phyloP scores from a whole-genome alignment of 306 rosid species.

The Abrus pulchellus region DNA sequence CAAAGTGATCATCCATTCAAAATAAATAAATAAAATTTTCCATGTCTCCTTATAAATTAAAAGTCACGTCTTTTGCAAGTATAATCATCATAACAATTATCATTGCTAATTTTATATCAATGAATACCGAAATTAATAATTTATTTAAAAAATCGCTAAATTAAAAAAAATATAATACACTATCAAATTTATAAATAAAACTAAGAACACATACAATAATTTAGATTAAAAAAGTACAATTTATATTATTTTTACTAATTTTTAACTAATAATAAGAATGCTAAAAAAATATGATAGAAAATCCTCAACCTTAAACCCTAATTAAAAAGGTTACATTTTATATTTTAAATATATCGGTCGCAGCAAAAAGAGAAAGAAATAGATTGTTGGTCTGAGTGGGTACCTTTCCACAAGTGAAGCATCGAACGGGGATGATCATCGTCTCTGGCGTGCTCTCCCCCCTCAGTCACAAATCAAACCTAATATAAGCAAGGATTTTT shows the following conservation, averaged over 20 bases:
- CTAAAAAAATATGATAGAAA: background rate
- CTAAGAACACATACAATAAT: too few relatives aligned
- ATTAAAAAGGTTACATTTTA: background rate
- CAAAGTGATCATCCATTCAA: background rate
- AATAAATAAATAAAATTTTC: background rate
- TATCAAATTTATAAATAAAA: too few relatives aligned
- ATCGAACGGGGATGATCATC: constrained; percentile 92
- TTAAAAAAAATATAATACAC: too few relatives aligned
- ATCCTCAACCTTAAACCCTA: constrained; percentile 32
- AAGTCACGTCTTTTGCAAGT: too few relatives aligned
- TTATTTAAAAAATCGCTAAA: too few relatives aligned
- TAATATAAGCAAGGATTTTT: background rate
- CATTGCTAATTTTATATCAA: too few relatives aligned
- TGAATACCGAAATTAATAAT: too few relatives aligned
- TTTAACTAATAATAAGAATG: too few relatives aligned
- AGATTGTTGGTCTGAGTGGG: background rate
- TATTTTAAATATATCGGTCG: background rate
- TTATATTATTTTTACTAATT: too few relatives aligned
- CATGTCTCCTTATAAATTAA: too few relatives aligned
- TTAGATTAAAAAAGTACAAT: too few relatives aligned
- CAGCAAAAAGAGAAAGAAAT: background rate
- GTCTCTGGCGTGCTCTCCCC: constrained; percentile 16
- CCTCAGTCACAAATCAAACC: background rate
- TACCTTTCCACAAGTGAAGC: constrained; percentile 94
- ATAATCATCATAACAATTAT: too few relatives aligned